Evolutionary conservation across 495 filamentous ascomycete genomes (phyloP).

Genomic region (Aspergillus carlsbadensis): DNA sequence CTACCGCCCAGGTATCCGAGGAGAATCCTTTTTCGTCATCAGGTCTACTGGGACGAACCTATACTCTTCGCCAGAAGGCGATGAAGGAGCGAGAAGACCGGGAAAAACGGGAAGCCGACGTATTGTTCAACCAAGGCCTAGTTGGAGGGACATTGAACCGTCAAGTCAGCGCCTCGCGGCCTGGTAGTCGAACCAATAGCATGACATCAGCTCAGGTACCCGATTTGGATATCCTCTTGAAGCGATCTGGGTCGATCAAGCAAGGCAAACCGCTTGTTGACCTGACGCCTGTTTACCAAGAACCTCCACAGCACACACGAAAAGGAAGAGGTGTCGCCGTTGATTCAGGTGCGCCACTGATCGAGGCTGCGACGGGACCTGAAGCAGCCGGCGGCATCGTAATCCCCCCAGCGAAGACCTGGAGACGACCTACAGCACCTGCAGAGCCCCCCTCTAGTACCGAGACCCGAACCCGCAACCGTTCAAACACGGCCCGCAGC

Average conservation of each 20-base stretch:
- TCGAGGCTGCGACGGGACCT: conserved; percentile 63
- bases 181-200: conserved; percentile 38
- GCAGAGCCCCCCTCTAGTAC: conserved; percentile 13
- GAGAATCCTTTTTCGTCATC: conserved; percentile 52
- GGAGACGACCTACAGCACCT: conserved; percentile 40
- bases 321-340: conserved; percentile 68
- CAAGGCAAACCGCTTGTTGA: conserved; percentile 67
- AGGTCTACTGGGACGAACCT: conserved; percentile 62
- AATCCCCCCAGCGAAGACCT: conserved; percentile 53
- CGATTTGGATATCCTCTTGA: conserved; percentile 22
- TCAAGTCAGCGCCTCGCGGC: conserved; percentile 11
- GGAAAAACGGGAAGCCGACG: conserved; percentile 37
- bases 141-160: conserved; percentile 15
- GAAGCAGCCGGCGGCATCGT: conserved; percentile 45
- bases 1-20: conserved; percentile 25
- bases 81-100: conserved; percentile 54
- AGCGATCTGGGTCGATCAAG: conserved; percentile 31
- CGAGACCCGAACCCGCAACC: conserved; percentile 25
- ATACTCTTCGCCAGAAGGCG: conserved; percentile 58
- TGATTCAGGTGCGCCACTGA: conserved; percentile 57
- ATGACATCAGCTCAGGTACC: conserved; percentile 32
- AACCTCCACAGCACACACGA: conserved; percentile 67
- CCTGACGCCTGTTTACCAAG: conserved; percentile 69
- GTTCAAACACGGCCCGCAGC: conserved; percentile 35
- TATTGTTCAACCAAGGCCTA: conserved; percentile 28